These are phyloP conservation scores for Fusarium beomiforme DNA, from an alignment of 2,329 filamentous ascomycete species.

Conservation along the genomic window DNA sequence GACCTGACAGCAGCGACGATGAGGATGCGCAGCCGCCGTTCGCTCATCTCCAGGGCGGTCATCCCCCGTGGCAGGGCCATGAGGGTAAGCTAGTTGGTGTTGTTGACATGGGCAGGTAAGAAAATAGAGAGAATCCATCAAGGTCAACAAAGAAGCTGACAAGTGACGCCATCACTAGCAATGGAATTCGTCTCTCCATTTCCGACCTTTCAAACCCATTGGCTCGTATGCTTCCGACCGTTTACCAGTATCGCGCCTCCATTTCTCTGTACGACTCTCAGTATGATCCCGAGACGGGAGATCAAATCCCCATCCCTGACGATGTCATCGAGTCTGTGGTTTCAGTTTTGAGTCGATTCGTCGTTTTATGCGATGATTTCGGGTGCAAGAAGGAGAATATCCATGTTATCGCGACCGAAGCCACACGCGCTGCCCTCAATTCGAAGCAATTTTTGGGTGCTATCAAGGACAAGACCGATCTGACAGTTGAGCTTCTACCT, in stretches of 20 bases:
- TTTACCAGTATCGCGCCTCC: constrained; percentile 46
- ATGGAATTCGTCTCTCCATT: constrained; percentile 79
- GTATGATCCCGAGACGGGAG: constrained; percentile 45
- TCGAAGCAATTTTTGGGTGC: constrained; percentile 42
- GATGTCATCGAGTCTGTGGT: constrained; percentile 42
- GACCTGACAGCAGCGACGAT: constrained; percentile 20
- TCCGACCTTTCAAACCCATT: constrained; percentile 55
- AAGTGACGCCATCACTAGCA: constrained; percentile 53
- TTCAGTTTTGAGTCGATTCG: constrained; percentile 42
- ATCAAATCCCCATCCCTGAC: constrained; percentile 45
- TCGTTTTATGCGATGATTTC: constrained; percentile 45
- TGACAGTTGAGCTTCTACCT: constrained; percentile 67
- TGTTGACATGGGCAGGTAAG: constrained; percentile 52
- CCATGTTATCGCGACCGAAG: constrained; percentile 47
- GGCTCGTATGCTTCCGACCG: constrained; percentile 67
- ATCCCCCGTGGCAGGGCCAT: constrained; percentile 46
- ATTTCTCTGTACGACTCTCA: constrained; percentile 49
- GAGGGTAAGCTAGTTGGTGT: constrained; percentile 46
- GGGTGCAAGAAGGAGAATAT: constrained; percentile 39
- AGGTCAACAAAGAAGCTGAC: constrained; percentile 11
- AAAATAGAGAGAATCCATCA: not conserved
- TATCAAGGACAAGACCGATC: constrained; percentile 66
- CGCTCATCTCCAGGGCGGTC: constrained; percentile 20
- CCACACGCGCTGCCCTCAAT: constrained; percentile 46
- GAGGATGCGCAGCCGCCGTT: constrained; percentile 10